Evolutionary conservation across 164 flowering plant genomes (phyloP), one percentile per base, ranked within the genome.

Genomic region (Tetracentron sinense): DNA sequence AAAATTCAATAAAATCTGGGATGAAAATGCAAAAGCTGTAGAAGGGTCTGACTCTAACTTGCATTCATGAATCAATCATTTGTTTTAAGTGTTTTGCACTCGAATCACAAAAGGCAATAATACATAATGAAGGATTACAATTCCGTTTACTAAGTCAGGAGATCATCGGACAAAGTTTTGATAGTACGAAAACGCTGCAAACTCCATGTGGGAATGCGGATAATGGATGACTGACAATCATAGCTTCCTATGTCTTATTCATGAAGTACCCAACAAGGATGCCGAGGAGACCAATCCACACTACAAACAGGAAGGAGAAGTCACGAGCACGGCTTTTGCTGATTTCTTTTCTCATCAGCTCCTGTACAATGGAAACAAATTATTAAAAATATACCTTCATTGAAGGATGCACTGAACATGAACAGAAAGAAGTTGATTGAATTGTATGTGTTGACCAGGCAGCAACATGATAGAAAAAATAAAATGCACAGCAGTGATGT

Each of bases 261-360:
- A 82, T 23, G 15, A 81, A 46, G 71, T 77, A 86, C 21, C 91
- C 91, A 63, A 77, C 22, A 52, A 83, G 35, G 54, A 79, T 21
- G 16, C 91, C 83, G 0, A 86, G 49, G 7, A 86, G 75, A 61
- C 81, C 91, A 59, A 83, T 53, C 57, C 83, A 57, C 59, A 77
- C 73, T 54, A 79, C 79, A 63, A 75, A 67, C 58, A 77, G 49
- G 47, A 75, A 46, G 29, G 86, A 79, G 70, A 77, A 64, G 22
- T 83, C 77, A 44, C 75, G 74, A 33, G 69, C 70, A 21, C 62
- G 80, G 7, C 51, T 76, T 71, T 59, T 76, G 79, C 81, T 79
- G 17, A 66, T 53, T 64, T 82, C 84, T 69, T 77, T 83, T 61
- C 81, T 78, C 75, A 83, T 28, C 52, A 81, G 50, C 26, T 83